Evolutionary conservation across 768 basidiomycete species (phyloP).

Genomic region (Scleroderma citrinum): DNA sequence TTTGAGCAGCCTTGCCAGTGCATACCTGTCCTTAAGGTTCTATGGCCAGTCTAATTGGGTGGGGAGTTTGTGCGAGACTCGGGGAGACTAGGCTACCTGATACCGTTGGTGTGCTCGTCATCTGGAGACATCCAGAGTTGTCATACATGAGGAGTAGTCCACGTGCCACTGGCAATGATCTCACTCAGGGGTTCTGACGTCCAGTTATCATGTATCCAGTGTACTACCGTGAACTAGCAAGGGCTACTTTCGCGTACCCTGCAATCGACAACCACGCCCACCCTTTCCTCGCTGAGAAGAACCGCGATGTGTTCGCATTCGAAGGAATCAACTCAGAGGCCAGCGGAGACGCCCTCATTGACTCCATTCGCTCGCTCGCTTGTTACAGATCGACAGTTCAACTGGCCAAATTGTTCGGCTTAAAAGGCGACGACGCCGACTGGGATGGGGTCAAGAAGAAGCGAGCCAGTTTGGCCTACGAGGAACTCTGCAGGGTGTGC

Average conservation of each 20-base stretch:
- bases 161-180: too few relatives aligned
- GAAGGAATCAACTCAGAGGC: slow-evolving; percentile 68
- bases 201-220: not conserved
- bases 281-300: slow-evolving; percentile 47
- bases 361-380: slow-evolving; percentile 53
- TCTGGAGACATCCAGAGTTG: too few relatives aligned
- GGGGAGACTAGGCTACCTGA: too few relatives aligned
- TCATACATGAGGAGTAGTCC: too few relatives aligned
- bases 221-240: slow-evolving; percentile 12
- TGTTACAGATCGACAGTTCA: slow-evolving; percentile 52
- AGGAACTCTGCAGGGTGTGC: slow-evolving; percentile 49
- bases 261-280: slow-evolving; percentile 81
- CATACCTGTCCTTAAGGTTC: too few relatives aligned
- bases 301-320: slow-evolving; percentile 45
- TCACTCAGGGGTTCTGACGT: not conserved
- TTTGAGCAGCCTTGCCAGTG: too few relatives aligned
- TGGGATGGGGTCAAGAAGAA: slow-evolving; percentile 58
- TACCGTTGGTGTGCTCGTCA: too few relatives aligned
- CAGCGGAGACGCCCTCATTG: slow-evolving; percentile 43
- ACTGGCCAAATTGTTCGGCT: slow-evolving; percentile 44
- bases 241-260: slow-evolving; percentile 32
- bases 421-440: slow-evolving; percentile 29
- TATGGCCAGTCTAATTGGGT: too few relatives aligned
- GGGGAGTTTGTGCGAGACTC: too few relatives aligned
- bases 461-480: slow-evolving; percentile 42